phyloP scores from a whole-genome alignment of 2,329 filamentous ascomycete genomes.

The Ophidiomyces ophidiicola region DNA sequence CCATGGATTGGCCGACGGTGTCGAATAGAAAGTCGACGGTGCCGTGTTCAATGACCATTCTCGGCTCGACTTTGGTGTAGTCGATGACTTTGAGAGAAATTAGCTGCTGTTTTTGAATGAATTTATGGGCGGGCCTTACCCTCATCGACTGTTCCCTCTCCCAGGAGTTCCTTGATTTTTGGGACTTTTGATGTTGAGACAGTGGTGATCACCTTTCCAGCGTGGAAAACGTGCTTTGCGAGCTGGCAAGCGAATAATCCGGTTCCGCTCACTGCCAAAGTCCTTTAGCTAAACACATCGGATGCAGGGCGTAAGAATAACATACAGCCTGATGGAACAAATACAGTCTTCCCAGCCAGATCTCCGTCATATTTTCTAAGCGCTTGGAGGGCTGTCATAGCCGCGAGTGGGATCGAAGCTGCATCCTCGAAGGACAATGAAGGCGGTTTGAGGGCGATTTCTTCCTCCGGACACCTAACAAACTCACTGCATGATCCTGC shows the following conservation, averaged over 20 bases:
- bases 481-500: slow-evolving; percentile 31
- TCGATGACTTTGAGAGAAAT: slow-evolving; percentile 34
- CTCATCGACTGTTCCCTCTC: slow-evolving; percentile 38
- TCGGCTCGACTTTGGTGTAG: slow-evolving; percentile 36
- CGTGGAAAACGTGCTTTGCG: slow-evolving; percentile 41
- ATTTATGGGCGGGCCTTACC: slow-evolving; percentile 14
- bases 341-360: slow-evolving; percentile 42
- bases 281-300: slow-evolving; percentile 1
- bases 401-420: slow-evolving; percentile 32
- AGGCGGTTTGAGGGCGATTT: slow-evolving; percentile 31
- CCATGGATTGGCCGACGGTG: slow-evolving; percentile 35
- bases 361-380: slow-evolving; percentile 35
- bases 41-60: slow-evolving; percentile 28
- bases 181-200: slow-evolving; percentile 42
- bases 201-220: slow-evolving; percentile 39
- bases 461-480: slow-evolving; percentile 23
- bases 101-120: neutral
- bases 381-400: slow-evolving; percentile 36
- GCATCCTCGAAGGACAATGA: slow-evolving; percentile 34
- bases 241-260: slow-evolving; percentile 40
- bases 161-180: slow-evolving; percentile 34
- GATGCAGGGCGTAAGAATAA: neutral
- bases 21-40: slow-evolving; percentile 42
- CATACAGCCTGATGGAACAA: slow-evolving; percentile 37
- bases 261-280: slow-evolving; percentile 33